A percentile compares a stretch with the other conserved stretches of the same genome.
phyloP scores from a whole-genome alignment of 768 basidiomycete genomes.

The Lanmaoa rubissima region DNA sequence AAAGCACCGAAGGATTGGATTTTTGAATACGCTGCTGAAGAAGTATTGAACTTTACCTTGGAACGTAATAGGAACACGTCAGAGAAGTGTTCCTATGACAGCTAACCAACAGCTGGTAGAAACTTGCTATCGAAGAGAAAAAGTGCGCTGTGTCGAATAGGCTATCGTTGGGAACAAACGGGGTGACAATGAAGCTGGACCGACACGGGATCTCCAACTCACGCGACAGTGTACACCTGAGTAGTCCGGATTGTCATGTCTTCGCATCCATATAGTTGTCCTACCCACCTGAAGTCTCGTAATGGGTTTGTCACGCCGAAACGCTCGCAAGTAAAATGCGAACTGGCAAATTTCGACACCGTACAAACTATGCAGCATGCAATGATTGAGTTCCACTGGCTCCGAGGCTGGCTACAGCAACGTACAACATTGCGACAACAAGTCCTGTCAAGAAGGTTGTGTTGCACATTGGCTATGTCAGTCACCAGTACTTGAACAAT shows the following conservation, averaged over 20 bases:
- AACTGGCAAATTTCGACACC: constrained; percentile 11
- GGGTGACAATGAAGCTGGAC: not conserved
- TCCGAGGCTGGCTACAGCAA: not conserved
- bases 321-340: constrained; percentile 2
- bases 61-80: not conserved
- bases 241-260: not conserved
- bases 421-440: constrained; percentile 2
- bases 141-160: constrained; percentile 5
- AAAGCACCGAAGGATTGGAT: not conserved
- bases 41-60: not conserved
- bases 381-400: not conserved
- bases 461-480: not conserved
- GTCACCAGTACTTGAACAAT: no score
- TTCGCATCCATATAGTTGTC: not conserved
- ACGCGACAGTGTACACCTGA: constrained; percentile 9
- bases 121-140: not conserved
- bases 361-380: constrained; percentile 2
- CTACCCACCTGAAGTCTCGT: constrained; percentile 3
- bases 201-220: not conserved
- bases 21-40: not conserved
- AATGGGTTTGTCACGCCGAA: not conserved
- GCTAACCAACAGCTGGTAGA: not conserved
- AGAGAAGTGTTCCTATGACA: not conserved
- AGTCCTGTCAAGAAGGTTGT: not conserved
- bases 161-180: not conserved